These are phyloP conservation scores for Inga laurina DNA, from an alignment of 306 rosid genomes.

Conservation along the genomic window DNA sequence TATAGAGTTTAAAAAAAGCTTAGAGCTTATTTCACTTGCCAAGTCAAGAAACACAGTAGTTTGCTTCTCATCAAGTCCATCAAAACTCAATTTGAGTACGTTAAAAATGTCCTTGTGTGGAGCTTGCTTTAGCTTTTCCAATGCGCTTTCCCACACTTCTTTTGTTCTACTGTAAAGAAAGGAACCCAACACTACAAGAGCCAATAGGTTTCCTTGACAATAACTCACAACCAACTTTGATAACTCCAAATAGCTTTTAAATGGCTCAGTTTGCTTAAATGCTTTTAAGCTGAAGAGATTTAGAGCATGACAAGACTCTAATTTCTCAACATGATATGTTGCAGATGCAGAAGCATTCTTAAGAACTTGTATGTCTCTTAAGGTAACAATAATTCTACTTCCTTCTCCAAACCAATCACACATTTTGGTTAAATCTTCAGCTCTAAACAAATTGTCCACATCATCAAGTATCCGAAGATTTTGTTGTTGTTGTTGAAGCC, in stretches of 20 bases:
- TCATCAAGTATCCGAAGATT: background rate
- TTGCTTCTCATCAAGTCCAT: conserved; percentile 5
- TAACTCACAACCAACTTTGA: background rate
- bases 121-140: background rate
- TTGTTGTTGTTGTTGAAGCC: background rate
- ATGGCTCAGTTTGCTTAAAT: background rate
- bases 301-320: background rate
- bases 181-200: conserved; percentile 24
- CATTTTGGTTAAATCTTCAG: background rate
- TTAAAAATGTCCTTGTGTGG: background rate
- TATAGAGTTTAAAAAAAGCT: background rate
- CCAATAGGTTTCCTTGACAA: conserved; percentile 25
- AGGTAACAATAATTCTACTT: background rate
- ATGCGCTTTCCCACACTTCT: conserved; percentile 8
- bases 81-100: conserved; percentile 10
- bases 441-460: background rate
- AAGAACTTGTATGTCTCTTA: background rate
- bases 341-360: background rate
- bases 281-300: background rate
- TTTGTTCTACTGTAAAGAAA: background rate
- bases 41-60: background rate
- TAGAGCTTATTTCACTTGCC: background rate
- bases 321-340: background rate
- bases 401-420: background rate
- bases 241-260: background rate